Base-by-base conservation (phyloP, 768 basidiomycete genomes). In the Cystofilobasidium macerans region DNA sequence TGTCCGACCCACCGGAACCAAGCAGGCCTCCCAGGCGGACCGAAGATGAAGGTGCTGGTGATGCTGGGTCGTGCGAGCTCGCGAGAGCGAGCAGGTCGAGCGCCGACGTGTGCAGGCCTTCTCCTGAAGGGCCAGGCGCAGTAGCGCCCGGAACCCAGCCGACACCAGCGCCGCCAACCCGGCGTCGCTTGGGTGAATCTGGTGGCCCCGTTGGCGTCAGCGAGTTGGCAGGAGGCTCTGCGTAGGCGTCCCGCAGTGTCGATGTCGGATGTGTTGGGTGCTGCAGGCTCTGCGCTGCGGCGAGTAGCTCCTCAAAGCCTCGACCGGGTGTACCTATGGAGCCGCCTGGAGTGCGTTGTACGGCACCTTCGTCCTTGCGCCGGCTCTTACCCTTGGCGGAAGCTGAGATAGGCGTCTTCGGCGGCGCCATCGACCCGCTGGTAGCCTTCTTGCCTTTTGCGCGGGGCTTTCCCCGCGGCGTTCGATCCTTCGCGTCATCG, bases 51-150 rank as follows among this genome's bases (percentile, higher is more conserved):
- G 48, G 47, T 12, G 56, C 33, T 1, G 65, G 51, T 14, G 38
- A 28, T 8, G 53, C 40, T 7, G 36, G 32, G 28, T 24, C 24
- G 64, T 38, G 43, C 14, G 57, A 32, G 38, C 30, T 59, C 11
- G 65, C 65, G 30, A 67, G 53, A 26, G 65, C 65, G 40, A 67
- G 61, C 13, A 67, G 65, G 32, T 67, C 60, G 30, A 67, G 56
- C 5, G 65, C 65, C 26, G 65, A 61, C 9, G 65, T 18, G 59
- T 67, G 65, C 53, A 61, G 48, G 24, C 51, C 58, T 16, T 53
- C 51, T 22, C 53, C 53, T 12, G 22, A 11, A 20, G 43, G 11
- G 6, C 13, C 11, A 5, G 48, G 48, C 13, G 48, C 28, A 14
- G 28, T 28, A 2, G 51, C 26, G 3, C 57, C 64, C 18, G 64